Conservation (phyloP, 1,284 basidiomycete genomes). For the Trametes pubescens region DNA sequence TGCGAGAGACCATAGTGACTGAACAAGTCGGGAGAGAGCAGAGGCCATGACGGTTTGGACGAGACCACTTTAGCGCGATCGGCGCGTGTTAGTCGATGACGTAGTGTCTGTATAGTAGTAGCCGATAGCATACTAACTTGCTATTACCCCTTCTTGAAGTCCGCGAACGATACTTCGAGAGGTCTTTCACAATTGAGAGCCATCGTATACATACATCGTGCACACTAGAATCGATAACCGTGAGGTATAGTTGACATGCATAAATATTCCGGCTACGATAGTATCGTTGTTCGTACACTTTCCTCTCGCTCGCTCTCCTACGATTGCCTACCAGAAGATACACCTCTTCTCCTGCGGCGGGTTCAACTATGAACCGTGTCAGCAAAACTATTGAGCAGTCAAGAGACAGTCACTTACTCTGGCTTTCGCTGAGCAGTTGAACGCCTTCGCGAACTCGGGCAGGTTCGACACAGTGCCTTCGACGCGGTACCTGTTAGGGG, state of each 20-base stretch:
- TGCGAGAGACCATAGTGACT: constrained; percentile 19
- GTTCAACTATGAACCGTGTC: constrained; percentile 57
- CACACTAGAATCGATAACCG: background rate
- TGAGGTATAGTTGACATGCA: constrained; percentile 1
- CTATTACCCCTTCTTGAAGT: too few relatives aligned
- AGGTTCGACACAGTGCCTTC: constrained; percentile 85
- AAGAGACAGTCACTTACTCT: constrained; percentile 55
- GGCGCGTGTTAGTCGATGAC: constrained; percentile 7
- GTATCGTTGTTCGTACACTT: constrained; percentile 12
- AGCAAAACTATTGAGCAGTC: background rate
- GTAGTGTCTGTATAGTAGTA: background rate
- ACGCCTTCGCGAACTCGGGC: constrained; percentile 81
- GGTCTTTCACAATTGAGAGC: too few relatives aligned
- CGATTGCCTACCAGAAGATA: constrained; percentile 62
- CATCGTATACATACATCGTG: too few relatives aligned
- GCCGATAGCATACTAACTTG: background rate
- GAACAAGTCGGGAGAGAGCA: constrained; percentile 1
- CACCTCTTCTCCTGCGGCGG: constrained; percentile 72
- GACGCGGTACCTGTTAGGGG: constrained; percentile 80
- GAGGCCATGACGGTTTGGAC: constrained; percentile 19
- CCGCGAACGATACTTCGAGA: too few relatives aligned
- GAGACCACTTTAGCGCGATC: constrained; percentile 4
- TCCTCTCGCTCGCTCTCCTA: background rate
- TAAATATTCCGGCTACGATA: constrained; percentile 16
- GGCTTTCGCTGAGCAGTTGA: constrained; percentile 74